These are phyloP conservation scores for Eucalyptus microcorys DNA, from an alignment of 345 rosid species.

Conservation along the genomic window DNA sequence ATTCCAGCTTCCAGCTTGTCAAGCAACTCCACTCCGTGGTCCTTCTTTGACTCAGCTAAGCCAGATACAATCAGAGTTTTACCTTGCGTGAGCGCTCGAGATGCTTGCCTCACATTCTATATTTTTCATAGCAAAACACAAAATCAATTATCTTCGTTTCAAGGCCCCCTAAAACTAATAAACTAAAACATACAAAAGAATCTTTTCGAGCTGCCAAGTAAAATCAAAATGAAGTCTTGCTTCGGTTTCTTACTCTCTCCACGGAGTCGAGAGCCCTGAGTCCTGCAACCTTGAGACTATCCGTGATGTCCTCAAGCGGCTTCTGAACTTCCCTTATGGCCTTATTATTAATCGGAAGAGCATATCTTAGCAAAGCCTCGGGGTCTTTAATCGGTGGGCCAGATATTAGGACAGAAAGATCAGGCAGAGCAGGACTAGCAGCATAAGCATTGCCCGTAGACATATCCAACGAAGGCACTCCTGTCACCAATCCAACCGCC, in stretches of 20 bases:
- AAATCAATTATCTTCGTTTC: not conserved
- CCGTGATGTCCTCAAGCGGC: constrained; percentile 92
- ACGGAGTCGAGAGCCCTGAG: constrained; percentile 85
- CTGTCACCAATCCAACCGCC: constrained; percentile 52
- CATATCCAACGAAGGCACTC: constrained; percentile 34
- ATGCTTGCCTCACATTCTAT: constrained; percentile 89
- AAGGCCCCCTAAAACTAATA: not conserved
- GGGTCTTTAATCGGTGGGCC: constrained; percentile 99
- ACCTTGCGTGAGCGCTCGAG: constrained; percentile 61
- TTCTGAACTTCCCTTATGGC: constrained; percentile 93
- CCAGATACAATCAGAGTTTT: constrained; percentile 61
- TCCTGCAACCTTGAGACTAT: constrained; percentile 84
- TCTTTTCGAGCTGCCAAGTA: not conserved
- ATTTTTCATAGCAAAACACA: not conserved
- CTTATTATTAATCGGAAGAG: constrained; percentile 80
- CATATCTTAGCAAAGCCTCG: constrained; percentile 67
- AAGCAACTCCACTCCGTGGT: constrained; percentile 64
- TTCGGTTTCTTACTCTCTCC: constrained; percentile 51
- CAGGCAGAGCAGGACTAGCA: constrained; percentile 44
- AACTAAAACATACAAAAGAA: not conserved
- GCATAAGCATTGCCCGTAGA: constrained; percentile 33
- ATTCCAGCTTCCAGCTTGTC: constrained; percentile 74
- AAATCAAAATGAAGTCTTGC: not conserved
- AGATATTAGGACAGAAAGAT: constrained; percentile 76
- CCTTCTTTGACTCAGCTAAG: constrained; percentile 85